phyloP scores from a whole-genome alignment of 164 flowering plant species.

The Tinospora cordifolia region DNA sequence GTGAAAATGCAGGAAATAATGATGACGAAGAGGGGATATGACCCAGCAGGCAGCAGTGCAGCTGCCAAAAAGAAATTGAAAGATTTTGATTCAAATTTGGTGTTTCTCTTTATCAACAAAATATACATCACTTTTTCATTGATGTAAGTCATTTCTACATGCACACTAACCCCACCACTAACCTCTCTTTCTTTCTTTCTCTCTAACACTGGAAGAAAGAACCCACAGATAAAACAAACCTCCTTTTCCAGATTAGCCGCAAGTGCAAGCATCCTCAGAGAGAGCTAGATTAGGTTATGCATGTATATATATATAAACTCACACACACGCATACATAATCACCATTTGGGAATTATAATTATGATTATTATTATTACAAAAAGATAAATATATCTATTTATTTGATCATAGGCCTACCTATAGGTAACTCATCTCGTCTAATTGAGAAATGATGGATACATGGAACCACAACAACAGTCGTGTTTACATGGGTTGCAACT shows the following conservation, averaged over 20 bases:
- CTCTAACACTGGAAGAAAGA: constrained; percentile 16
- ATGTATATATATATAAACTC: background rate
- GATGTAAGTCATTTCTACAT: background rate
- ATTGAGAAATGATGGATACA: constrained; percentile 24
- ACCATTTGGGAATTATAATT: too few relatives aligned
- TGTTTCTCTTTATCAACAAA: too few relatives aligned
- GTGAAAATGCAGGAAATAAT: too few relatives aligned
- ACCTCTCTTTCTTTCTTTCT: constrained; percentile 17
- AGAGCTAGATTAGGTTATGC: constrained; percentile 11
- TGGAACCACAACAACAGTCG: constrained; percentile 24
- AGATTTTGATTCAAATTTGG: too few relatives aligned
- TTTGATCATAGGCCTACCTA: too few relatives aligned
- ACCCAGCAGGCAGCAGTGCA: too few relatives aligned
- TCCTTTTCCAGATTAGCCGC: constrained; percentile 24
- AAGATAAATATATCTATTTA: background rate
- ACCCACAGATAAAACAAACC: constrained; percentile 24
- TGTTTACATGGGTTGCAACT: constrained; percentile 23
- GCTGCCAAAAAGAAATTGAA: too few relatives aligned
- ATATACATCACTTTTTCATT: too few relatives aligned
- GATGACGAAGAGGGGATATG: too few relatives aligned
- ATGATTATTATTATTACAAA: too few relatives aligned
- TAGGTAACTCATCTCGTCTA: too few relatives aligned
- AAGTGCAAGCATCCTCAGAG: constrained; percentile 32
- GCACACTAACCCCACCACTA: background rate
- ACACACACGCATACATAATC: background rate